Percentiles rank a stretch among this genome's conserved stretches.
These are phyloP conservation scores for Linanthus parryae DNA, from an alignment of 148 eudicot species.

Conservation along the genomic window DNA sequence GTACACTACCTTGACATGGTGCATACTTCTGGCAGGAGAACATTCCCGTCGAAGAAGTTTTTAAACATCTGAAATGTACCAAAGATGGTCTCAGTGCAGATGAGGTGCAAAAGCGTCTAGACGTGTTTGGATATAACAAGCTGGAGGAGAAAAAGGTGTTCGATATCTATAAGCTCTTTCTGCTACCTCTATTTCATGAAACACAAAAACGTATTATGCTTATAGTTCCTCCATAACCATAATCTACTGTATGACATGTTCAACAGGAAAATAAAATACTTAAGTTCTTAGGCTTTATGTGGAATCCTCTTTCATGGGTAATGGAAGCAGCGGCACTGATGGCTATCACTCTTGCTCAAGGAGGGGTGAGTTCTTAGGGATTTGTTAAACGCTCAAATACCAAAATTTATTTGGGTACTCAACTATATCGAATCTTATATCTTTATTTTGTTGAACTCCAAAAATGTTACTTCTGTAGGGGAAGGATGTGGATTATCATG, in stretches of 20 bases:
- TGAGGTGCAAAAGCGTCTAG: slow-evolving; percentile 39
- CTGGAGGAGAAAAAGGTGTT: slow-evolving; percentile 61
- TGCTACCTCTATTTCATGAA: background rate
- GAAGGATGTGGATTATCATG: slow-evolving; percentile 23
- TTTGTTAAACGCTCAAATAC: background rate
- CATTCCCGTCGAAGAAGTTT: slow-evolving; percentile 55
- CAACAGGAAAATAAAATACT: slow-evolving; percentile 32
- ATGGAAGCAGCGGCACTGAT: slow-evolving; percentile 68
- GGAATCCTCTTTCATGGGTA: slow-evolving; percentile 67
- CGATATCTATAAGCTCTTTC: background rate
- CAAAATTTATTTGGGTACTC: background rate
- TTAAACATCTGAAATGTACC: slow-evolving; percentile 41
- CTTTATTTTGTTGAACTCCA: background rate
- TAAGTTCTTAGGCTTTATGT: slow-evolving; percentile 43
- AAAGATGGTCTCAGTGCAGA: slow-evolving; percentile 37
- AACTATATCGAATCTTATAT: background rate
- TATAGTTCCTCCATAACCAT: too few species aligned
- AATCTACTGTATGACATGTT: too few species aligned
- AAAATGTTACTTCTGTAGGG: slow-evolving; percentile 8
- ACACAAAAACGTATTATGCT: too few species aligned
- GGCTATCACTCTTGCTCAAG: slow-evolving; percentile 35
- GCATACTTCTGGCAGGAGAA: slow-evolving; percentile 52
- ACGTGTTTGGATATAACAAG: slow-evolving; percentile 53
- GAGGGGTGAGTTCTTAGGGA: slow-evolving; percentile 21
- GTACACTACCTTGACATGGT: too few species aligned